These are phyloP conservation scores for Aeminium ludgeri DNA, from an alignment of 495 filamentous ascomycete genomes.

Conservation along the genomic window DNA sequence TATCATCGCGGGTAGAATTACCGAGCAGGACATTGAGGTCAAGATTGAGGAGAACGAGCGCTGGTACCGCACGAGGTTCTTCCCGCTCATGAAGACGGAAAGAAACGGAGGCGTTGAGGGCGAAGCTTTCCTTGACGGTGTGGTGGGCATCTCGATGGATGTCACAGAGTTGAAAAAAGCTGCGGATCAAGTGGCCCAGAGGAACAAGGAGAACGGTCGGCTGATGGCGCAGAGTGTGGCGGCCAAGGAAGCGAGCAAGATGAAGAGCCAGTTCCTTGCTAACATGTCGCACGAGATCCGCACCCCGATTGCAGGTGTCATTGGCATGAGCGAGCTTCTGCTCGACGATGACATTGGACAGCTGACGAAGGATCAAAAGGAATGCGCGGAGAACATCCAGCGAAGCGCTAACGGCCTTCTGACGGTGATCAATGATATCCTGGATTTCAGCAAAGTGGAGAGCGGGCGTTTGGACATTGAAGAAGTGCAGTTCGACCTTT, in stretches of 20 bases:
- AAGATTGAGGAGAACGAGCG: slow-evolving; percentile 31
- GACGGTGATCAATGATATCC: slow-evolving; percentile 76
- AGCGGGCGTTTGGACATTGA: slow-evolving; percentile 58
- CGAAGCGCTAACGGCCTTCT: slow-evolving; percentile 67
- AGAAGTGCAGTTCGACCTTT: slow-evolving; percentile 62
- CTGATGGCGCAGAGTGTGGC: slow-evolving; percentile 47
- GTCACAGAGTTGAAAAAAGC: slow-evolving; percentile 46
- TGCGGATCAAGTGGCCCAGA: slow-evolving; percentile 37
- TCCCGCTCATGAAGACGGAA: slow-evolving; percentile 38
- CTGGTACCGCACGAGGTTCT: slow-evolving; percentile 49
- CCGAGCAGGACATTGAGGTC: slow-evolving; percentile 36
- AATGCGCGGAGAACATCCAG: slow-evolving; percentile 63
- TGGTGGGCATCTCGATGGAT: slow-evolving; percentile 53
- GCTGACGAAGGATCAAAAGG: slow-evolving; percentile 49
- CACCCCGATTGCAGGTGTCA: slow-evolving; percentile 45
- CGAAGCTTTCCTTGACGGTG: slow-evolving; percentile 38
- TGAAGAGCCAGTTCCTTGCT: slow-evolving; percentile 54
- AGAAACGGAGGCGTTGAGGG: slow-evolving; percentile 29
- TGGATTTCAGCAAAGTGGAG: slow-evolving; percentile 79
- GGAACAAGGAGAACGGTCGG: slow-evolving; percentile 44
- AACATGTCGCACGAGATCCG: slow-evolving; percentile 84
- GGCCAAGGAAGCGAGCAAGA: slow-evolving; percentile 49
- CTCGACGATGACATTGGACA: slow-evolving; percentile 35
- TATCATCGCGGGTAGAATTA: slow-evolving; percentile 36
- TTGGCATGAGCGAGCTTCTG: slow-evolving; percentile 25